Conservation (phyloP, 1,139 yeast species). For the Candida sp. region DNA sequence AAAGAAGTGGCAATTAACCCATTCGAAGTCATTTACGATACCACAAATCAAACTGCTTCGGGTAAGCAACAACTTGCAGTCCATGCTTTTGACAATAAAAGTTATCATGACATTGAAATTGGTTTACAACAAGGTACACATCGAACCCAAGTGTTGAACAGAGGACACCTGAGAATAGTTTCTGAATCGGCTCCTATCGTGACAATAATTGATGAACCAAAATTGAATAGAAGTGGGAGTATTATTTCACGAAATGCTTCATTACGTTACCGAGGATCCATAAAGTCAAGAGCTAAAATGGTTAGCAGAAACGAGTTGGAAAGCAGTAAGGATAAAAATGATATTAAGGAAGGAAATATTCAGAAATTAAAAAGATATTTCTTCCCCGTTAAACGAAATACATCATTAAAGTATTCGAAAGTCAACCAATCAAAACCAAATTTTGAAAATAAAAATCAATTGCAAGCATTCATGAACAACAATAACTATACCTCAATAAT, state of each 20-base stretch:
- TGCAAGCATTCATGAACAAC: conserved; percentile 20
- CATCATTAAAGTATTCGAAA: conserved; percentile 26
- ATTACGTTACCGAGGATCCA: conserved; percentile 25
- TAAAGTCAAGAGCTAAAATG: conserved; percentile 29
- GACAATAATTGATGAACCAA: conserved; percentile 24
- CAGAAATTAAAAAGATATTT: conserved; percentile 12
- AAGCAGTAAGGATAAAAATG: conserved; percentile 2
- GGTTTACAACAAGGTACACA: conserved; percentile 3
- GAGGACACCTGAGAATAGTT: conserved; percentile 1
- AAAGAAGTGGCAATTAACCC: conserved; percentile 17
- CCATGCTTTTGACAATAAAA: neutral
- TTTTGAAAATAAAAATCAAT: conserved; percentile 23
- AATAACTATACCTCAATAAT: conserved; percentile 22
- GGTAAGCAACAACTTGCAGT: neutral
- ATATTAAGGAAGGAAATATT: neutral
- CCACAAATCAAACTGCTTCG: neutral
- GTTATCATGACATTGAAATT: conserved; percentile 5
- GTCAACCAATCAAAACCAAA: conserved; percentile 17
- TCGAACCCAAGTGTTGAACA: neutral
- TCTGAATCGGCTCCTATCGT: conserved; percentile 16
- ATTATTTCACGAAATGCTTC: conserved; percentile 30
- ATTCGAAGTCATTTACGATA: conserved; percentile 17
- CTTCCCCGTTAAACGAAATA: conserved; percentile 35
- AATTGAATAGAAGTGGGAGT: conserved; percentile 23
- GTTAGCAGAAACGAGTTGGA: conserved; percentile 18